A percentile compares a stretch with the other conserved stretches of the same genome.
These are phyloP conservation scores for Raffaelea deltoideospora DNA, from an alignment of 2,329 filamentous ascomycete genomes.

Conservation along the genomic window DNA sequence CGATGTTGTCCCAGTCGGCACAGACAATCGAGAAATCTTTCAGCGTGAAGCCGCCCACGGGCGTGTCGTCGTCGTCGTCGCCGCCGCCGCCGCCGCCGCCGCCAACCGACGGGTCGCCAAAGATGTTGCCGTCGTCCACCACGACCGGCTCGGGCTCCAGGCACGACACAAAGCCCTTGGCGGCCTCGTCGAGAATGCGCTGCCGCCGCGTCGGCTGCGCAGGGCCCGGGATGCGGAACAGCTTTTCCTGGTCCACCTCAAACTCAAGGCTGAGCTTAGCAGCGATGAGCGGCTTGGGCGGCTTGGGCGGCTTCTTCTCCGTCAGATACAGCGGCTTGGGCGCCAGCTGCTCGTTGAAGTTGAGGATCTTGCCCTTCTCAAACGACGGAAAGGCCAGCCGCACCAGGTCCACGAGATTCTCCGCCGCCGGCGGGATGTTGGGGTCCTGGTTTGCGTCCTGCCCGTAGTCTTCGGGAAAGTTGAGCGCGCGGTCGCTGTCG, in stretches of 20 bases:
- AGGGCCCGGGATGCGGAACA: slow-evolving; percentile 60
- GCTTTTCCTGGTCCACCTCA: slow-evolving; percentile 70
- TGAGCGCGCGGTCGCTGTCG: slow-evolving; percentile 19
- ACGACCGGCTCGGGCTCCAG: slow-evolving; percentile 23
- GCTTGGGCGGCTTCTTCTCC: slow-evolving; percentile 64
- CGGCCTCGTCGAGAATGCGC: slow-evolving; percentile 35
- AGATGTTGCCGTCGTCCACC: slow-evolving; percentile 29
- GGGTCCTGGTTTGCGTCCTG: slow-evolving; percentile 41
- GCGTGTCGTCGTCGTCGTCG: slow-evolving; percentile 43
- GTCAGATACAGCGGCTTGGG: slow-evolving; percentile 65
- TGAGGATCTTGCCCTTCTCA: slow-evolving; percentile 56
- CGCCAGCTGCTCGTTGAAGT: slow-evolving; percentile 71
- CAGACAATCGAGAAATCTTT: slow-evolving; percentile 75
- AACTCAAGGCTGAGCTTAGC: slow-evolving; percentile 83
- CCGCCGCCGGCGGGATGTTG: slow-evolving; percentile 52
- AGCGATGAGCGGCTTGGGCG: slow-evolving; percentile 66
- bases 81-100: slow-evolving; percentile 26
- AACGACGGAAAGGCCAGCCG: slow-evolving; percentile 72
- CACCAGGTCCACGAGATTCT: slow-evolving; percentile 60
- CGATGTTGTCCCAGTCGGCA: slow-evolving; percentile 64
- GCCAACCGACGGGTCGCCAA: slow-evolving; percentile 15
- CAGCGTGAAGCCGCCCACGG: slow-evolving; percentile 59
- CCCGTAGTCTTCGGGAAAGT: slow-evolving; percentile 28
- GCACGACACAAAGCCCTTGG: slow-evolving; percentile 29
- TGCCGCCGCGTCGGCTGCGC: slow-evolving; percentile 37